Evolutionary conservation across 1,139 yeast species (phyloP).

Genomic region (Kodamaea sp.): DNA sequence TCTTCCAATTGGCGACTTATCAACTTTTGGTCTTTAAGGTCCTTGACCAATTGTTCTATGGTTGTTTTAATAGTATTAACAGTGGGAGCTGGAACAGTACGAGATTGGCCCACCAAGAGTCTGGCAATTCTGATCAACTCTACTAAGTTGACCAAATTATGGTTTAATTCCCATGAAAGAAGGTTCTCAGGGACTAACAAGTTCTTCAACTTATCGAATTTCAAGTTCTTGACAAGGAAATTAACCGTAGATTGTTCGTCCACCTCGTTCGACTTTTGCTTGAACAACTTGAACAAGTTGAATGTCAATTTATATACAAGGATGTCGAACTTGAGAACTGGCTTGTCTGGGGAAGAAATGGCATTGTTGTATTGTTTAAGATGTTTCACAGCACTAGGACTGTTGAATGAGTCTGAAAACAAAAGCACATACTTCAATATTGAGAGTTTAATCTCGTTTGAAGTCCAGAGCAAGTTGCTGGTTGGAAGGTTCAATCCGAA

Average conservation of each 20-base stretch:
- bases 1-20: conserved; percentile 5
- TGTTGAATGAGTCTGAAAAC: conserved; percentile 10
- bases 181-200: conserved; percentile 14
- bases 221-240: conserved; percentile 33
- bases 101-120: conserved; percentile 7
- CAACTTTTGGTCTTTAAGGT: conserved; percentile 8
- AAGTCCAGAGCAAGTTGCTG: conserved; percentile 1
- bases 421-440: conserved; percentile 15
- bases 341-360: conserved; percentile 6
- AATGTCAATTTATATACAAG: conserved; percentile 15
- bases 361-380: conserved; percentile 11
- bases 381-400: conserved; percentile 5
- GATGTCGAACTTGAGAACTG: conserved; percentile 5
- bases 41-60: conserved; percentile 11
- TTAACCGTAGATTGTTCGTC: conserved; percentile 31
- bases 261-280: conserved; percentile 17
- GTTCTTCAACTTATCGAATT: conserved; percentile 24
- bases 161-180: conserved; percentile 24
- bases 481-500: conserved; percentile 4
- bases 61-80: conserved; percentile 4
- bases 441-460: conserved; percentile 7
- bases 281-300: conserved; percentile 28
- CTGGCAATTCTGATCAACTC: conserved; percentile 28
- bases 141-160: conserved; percentile 22
- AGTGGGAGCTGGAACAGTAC: conserved; percentile 4